Conservation (phyloP, 148 eudicot species). For the Cornus controversa region DNA sequence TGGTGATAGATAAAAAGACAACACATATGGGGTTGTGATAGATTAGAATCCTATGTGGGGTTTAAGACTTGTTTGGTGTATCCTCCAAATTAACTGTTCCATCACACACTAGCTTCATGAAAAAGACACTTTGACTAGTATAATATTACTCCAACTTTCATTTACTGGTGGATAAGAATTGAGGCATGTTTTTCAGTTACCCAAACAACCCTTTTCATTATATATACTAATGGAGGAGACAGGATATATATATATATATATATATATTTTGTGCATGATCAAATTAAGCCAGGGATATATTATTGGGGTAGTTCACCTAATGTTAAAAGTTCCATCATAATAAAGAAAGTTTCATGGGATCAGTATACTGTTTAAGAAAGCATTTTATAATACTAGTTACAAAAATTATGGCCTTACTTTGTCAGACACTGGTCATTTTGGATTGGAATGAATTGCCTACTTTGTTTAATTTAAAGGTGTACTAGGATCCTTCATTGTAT, state of each 20-base stretch:
- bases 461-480: neutral
- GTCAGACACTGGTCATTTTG: neutral
- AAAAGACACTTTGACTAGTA: neutral
- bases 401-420: slow-evolving; percentile 5
- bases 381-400: neutral
- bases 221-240: neutral
- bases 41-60: slow-evolving; percentile 34
- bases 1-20: neutral
- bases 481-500: slow-evolving; percentile 10
- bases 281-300: neutral
- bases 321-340: neutral
- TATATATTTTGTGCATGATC: neutral
- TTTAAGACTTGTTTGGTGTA: slow-evolving; percentile 13
- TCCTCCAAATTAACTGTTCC: neutral
- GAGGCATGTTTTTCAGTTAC: neutral
- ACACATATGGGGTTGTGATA: slow-evolving; percentile 1
- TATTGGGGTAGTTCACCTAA: neutral
- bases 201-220: slow-evolving; percentile 6
- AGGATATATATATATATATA: too few relatives aligned
- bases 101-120: slow-evolving; percentile 11
- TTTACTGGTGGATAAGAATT: slow-evolving; percentile 15
- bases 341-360: slow-evolving; percentile 16
- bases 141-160: neutral
- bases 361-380: neutral
- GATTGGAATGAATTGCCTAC: neutral